Base-by-base conservation (phyloP, 306 rosid species). In the Malus asiatica region DNA sequence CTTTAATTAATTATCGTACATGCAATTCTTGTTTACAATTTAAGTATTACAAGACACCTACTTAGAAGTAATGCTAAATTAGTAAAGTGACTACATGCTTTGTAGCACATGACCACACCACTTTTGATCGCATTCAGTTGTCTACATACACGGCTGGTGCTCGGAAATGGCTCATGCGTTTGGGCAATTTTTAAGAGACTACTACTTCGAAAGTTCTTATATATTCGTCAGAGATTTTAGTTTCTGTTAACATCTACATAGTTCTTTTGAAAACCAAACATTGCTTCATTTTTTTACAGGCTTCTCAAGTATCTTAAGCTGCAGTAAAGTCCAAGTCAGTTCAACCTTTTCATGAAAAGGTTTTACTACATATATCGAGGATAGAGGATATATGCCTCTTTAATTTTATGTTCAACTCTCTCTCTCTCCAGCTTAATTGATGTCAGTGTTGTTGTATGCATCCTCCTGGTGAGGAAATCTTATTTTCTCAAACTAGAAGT, bases 301-400 rank as follows among this genome's bases (percentile, higher is more conserved):
- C 88, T 86, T 72, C 55, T 84, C 67, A 83, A 75, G 84, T 86
- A 81, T 79, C 84, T 83, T 59, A 77, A 83, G 80, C 79, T 83
- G 68, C 82, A 83, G 63, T 89, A 3, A 67, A 48, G 53, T 65
- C 61, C 38, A 52, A 64, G 52, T 10, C 65, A 51, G 2, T 4
- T n/a, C 44, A 55, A 55, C 46, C 63, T 32, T 53, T 11, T 52
- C 46, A 32, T 20, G 13, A 5, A 8, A 69, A 69, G 25, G 59
- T 20, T 48, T 29, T 3, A 29, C 23, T 29, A 30, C 62, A 19
- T 19, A 30, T 27, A 46, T 60, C 66, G 70, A 23, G 38, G 70
- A 78, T 30, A 12, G 4, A 53, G 22, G 35, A 55, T 53, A n/a
- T 53, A n/a, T 53, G n/a, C 48, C 27, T 14, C 33, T 75, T 48